phyloP scores from a whole-genome alignment of 176 grass and related monocot species.

The Carex parvula region DNA sequence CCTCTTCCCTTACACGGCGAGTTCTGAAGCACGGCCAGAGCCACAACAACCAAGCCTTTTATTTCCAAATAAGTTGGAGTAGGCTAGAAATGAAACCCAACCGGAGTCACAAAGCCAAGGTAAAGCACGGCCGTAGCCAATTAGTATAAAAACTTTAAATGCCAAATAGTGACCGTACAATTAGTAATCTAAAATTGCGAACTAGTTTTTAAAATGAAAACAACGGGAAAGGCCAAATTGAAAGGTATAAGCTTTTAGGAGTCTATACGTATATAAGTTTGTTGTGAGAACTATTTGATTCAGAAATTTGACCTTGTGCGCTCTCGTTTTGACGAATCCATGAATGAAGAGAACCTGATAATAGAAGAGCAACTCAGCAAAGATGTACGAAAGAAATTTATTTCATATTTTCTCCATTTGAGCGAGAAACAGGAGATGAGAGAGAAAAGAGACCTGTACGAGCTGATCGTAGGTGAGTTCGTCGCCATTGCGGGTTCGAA shows the following conservation, averaged over 20 bases:
- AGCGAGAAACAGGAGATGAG: too few species aligned
- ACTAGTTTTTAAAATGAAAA: not conserved
- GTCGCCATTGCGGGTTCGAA: slow-evolving; percentile 34
- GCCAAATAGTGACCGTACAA: not conserved
- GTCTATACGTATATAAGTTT: not conserved
- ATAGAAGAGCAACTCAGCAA: not conserved
- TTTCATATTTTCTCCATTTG: too few species aligned
- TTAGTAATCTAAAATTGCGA: not conserved
- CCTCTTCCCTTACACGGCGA: too few species aligned
- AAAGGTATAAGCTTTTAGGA: not conserved
- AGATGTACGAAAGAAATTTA: not conserved
- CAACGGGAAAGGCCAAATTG: not conserved
- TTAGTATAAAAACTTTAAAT: too few species aligned
- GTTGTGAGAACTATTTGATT: not conserved
- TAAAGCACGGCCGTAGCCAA: too few species aligned
- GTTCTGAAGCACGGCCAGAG: too few species aligned
- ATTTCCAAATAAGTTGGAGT: too few species aligned
- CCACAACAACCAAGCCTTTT: too few species aligned
- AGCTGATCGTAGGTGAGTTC: slow-evolving; percentile 37
- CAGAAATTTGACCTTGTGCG: not conserved
- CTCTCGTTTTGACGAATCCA: slow-evolving; percentile 36
- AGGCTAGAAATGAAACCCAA: too few species aligned
- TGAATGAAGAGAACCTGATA: slow-evolving; percentile 64
- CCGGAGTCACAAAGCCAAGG: too few species aligned
- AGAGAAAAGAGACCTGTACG: slow-evolving; percentile 33